phyloP scores from a whole-genome alignment of 345 rosid species.

The Eucalyptus erythrocorys region DNA sequence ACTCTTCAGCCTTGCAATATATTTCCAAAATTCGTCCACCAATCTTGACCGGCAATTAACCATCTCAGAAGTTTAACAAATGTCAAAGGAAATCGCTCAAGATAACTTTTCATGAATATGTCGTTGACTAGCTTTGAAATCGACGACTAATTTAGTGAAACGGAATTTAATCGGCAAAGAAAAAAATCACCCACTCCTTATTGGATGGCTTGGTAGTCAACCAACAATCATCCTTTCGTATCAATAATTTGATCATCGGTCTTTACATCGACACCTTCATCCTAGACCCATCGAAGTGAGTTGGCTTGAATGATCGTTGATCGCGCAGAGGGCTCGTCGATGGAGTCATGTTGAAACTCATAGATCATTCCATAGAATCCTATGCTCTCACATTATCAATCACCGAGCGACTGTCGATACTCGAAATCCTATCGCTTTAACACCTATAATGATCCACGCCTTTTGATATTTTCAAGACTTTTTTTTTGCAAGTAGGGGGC shows the following conservation, averaged over 20 bases:
- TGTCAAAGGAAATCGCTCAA: neutral
- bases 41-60: neutral
- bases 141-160: neutral
- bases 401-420: accelerated
- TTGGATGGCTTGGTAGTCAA: too few relatives aligned
- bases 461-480: neutral
- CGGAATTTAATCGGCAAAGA: too few relatives aligned
- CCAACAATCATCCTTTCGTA: accelerated
- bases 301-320: neutral
- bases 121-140: neutral
- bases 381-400: neutral
- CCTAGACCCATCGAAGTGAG: too few relatives aligned
- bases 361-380: accelerated
- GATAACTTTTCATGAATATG: neutral
- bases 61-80: neutral
- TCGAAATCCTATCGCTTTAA: accelerated
- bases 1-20: neutral
- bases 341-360: accelerated
- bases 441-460: too few relatives aligned
- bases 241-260: accelerated
- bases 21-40: neutral
- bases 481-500: neutral
- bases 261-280: too few relatives aligned
- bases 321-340: accelerated
- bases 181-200: too few relatives aligned